Evolutionary conservation across 345 rosid genomes (phyloP).

Genomic region (Linum lewisii): DNA sequence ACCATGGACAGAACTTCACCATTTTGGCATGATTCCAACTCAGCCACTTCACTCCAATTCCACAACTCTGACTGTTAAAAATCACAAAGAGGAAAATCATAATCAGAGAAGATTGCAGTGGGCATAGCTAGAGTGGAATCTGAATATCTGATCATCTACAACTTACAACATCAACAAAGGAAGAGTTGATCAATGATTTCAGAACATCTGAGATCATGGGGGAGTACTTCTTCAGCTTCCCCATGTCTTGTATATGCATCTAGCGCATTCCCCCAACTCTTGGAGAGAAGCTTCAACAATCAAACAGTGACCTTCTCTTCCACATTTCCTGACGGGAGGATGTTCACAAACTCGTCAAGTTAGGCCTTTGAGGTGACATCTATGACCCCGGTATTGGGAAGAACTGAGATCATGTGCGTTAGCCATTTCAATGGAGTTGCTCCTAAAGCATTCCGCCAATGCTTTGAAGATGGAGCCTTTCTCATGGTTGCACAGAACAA

Average conservation of each 20-base stretch:
- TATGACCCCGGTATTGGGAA: slow-evolving; percentile 48
- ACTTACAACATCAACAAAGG: slow-evolving; percentile 57
- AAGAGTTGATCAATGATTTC: slow-evolving; percentile 47
- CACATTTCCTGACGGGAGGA: slow-evolving; percentile 46
- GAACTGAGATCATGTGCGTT: slow-evolving; percentile 40
- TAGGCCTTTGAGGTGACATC: slow-evolving; percentile 32
- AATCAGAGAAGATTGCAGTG: not conserved
- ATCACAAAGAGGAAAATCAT: not conserved
- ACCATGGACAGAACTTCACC: slow-evolving; percentile 46
- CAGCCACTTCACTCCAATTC: slow-evolving; percentile 35
- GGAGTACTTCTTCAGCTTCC: slow-evolving; percentile 47
- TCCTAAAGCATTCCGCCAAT: slow-evolving; percentile 54
- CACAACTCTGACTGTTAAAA: slow-evolving; percentile 46
- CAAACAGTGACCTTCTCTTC: slow-evolving; percentile 40
- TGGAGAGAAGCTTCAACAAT: slow-evolving; percentile 34
- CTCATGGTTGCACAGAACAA: slow-evolving; percentile 54
- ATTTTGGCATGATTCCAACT: slow-evolving; percentile 34
- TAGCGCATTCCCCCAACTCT: slow-evolving; percentile 45
- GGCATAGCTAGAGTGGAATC: too few relatives aligned
- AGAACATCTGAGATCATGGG: slow-evolving; percentile 32
- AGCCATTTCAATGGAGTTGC: slow-evolving; percentile 53
- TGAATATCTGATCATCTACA: not conserved
- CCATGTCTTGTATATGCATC: slow-evolving; percentile 39
- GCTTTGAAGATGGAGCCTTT: slow-evolving; percentile 59
- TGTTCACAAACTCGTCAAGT: slow-evolving; percentile 45